These are phyloP conservation scores for Hypericum androsaemum DNA, from an alignment of 345 rosid genomes.

Conservation along the genomic window DNA sequence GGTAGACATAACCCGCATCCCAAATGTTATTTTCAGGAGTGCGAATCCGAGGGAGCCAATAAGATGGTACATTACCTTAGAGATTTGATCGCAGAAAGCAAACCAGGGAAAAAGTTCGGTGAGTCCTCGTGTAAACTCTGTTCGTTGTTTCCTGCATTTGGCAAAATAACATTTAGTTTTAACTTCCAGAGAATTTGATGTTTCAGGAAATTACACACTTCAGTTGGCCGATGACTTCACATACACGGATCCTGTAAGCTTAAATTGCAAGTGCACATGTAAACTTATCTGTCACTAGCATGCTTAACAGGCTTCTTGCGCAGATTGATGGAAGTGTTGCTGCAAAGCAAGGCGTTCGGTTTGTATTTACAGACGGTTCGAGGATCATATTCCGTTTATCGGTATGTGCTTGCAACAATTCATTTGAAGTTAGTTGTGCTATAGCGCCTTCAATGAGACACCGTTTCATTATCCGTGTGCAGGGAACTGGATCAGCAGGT, in stretches of 20 bases:
- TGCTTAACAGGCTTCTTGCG: conserved; percentile 14
- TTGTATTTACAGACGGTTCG: conserved; percentile 85
- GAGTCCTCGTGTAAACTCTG: conserved; percentile 19
- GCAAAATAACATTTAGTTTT: conserved; percentile 5
- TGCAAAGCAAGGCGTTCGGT: conserved; percentile 88
- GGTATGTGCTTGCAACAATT: conserved; percentile 28
- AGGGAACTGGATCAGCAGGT: conserved; percentile 98
- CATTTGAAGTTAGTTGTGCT: conserved; percentile 3
- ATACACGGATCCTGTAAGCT: conserved; percentile 87
- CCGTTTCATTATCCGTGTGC: conserved; percentile 8
- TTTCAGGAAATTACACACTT: conserved; percentile 58
- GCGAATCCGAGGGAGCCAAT: conserved; percentile 90
- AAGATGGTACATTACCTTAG: conserved; percentile 72
- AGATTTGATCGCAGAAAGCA: conserved; percentile 58
- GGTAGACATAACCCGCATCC: no score
- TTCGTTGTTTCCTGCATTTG: background rate
- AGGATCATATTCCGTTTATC: conserved; percentile 84
- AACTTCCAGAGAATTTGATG: conserved; percentile 8
- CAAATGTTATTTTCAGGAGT: conserved; percentile 39
- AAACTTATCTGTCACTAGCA: background rate
- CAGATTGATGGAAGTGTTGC: conserved; percentile 93
- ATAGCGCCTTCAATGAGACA: conserved; percentile 3
- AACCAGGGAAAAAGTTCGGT: conserved; percentile 66
- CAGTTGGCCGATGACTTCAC: conserved; percentile 81
- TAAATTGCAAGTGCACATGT: background rate